Base-by-base conservation (phyloP, 768 basidiomycete species). In the Panellus pusillus region DNA sequence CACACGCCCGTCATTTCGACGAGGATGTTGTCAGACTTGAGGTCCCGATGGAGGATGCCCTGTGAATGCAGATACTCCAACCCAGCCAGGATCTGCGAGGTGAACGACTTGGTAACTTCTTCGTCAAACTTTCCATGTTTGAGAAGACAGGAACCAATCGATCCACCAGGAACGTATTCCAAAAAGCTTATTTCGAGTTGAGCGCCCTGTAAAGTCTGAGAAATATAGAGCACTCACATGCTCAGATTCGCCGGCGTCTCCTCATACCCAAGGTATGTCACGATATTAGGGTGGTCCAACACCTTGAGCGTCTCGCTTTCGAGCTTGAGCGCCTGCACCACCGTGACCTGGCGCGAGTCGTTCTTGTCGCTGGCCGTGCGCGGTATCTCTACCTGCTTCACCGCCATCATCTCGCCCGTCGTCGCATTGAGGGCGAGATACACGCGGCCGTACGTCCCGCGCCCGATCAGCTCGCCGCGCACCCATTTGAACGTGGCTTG, bases 141-240 rank as follows among this genome's bases (percentile, higher is more conserved):
- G 49, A 89, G 85, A 60, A 98, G 69, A 72, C 93, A 87, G 65
- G 89, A 84, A 61, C 93, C 92, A 55, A 99, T 83, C 0, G 96
- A 97, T 13, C 97, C 97, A 64, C 97, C 97, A 51, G 96, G 94
- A 50, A 99, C 96, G 68, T 99, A 99, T 74, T 99, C 97, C 66
- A 99, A 77, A 77, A 99, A 98, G 65, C 96, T 98, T 24, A 6
- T 24, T 24, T 24, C 24, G 24, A 24, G 44, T 52, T 38, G 36
- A 53, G 49, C 31, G 50, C 24, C 24, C 24, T 45, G 36, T 40
- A 17, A 52, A 50, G 6, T 35, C 27, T 29, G 24, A 2, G 46
- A 56, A 27, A 41, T 38, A 28, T 49, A 35, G 9, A 8, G 43
- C 1, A 81, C 92, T 67, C 67, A 95, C 93, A 97, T 94, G 83